A percentile compares a stretch with the other conserved stretches of the same genome.
Evolutionary conservation across 1,139 yeast genomes (phyloP).

Genomic region (Lodderomyces parapsilosis): DNA sequence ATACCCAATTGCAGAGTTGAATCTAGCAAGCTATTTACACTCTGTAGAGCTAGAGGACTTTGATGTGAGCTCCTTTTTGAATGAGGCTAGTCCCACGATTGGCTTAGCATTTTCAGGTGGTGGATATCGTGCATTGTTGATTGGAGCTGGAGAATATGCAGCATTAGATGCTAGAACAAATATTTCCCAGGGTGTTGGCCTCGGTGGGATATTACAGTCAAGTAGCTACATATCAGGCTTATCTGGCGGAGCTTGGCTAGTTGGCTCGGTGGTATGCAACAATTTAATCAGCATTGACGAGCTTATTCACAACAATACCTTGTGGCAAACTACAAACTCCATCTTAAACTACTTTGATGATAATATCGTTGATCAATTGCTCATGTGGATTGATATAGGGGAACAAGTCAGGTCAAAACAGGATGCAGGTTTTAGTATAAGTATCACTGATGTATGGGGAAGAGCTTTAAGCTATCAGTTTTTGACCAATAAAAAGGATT

Average conservation of each 20-base stretch:
- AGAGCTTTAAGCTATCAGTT: constrained; percentile 40
- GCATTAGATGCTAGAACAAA: constrained; percentile 76
- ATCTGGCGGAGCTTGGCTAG: constrained; percentile 41
- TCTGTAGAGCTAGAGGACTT: constrained; percentile 61
- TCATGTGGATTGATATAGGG: constrained; percentile 22
- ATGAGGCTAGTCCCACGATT: constrained; percentile 28
- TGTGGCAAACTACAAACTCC: constrained; percentile 33
- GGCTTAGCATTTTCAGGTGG: constrained; percentile 89
- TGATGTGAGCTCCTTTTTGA: constrained; percentile 48
- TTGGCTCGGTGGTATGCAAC: constrained; percentile 34
- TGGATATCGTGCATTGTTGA: constrained; percentile 86
- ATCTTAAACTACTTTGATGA: constrained; percentile 11
- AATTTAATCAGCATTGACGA: constrained; percentile 36
- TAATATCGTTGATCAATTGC: constrained; percentile 5
- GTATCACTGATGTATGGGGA: constrained; percentile 40
- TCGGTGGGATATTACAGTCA: constrained; percentile 40
- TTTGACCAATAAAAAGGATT: constrained; percentile 24
- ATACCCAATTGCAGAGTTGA: constrained; percentile 50
- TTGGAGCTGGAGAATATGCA: constrained; percentile 84
- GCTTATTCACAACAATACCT: constrained; percentile 26
- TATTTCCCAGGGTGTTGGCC: constrained; percentile 40
- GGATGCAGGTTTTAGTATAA: constrained; percentile 29
- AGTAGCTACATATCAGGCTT: constrained; percentile 37
- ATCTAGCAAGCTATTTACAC: constrained; percentile 54
- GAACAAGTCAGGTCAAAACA: constrained; percentile 28